Evolutionary conservation across 1,284 basidiomycete species (phyloP).

Genomic region (Coniferiporia weirii): DNA sequence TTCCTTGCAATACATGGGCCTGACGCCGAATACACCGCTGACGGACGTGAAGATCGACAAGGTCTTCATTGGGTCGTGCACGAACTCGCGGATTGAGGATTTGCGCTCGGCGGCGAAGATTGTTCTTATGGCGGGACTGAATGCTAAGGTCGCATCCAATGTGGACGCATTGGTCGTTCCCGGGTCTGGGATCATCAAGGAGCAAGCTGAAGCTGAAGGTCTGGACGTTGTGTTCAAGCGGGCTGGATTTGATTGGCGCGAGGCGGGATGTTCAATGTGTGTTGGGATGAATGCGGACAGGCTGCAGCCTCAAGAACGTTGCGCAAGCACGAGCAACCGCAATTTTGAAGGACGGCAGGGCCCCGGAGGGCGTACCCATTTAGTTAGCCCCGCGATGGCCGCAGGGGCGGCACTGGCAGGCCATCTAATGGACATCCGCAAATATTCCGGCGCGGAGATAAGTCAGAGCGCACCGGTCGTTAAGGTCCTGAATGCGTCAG

Average conservation of each 20-base stretch:
- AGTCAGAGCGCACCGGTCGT: slow-evolving; percentile 8
- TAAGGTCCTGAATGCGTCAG: slow-evolving; percentile 9
- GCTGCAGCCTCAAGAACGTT: slow-evolving; percentile 84
- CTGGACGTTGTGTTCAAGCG: slow-evolving; percentile 88
- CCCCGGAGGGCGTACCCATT: slow-evolving; percentile 87
- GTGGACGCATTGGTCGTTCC: slow-evolving; percentile 95
- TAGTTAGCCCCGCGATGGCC: slow-evolving; percentile 94
- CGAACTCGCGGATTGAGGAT: slow-evolving; percentile 95
- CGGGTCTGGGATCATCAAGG: slow-evolving; percentile 90
- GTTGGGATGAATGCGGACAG: slow-evolving; percentile 98
- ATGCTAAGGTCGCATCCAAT: slow-evolving; percentile 73
- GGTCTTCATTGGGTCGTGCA: slow-evolving; percentile 97
- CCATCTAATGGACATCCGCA: slow-evolving; percentile 85
- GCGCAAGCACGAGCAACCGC: slow-evolving; percentile 94
- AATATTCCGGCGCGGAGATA: slow-evolving; percentile 52
- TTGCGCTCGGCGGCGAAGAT: slow-evolving; percentile 86
- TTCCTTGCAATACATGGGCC: slow-evolving; percentile 89
- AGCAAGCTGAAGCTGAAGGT: slow-evolving; percentile 92
- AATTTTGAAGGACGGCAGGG: slow-evolving; percentile 93
- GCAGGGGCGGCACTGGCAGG: slow-evolving; percentile 91
- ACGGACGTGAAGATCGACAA: slow-evolving; percentile 87
- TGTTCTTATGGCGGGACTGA: slow-evolving; percentile 68
- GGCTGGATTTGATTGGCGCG: slow-evolving; percentile 96
- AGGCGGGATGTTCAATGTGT: slow-evolving; percentile 98
- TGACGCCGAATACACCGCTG: slow-evolving; percentile 78